phyloP scores from a whole-genome alignment of 2,329 filamentous ascomycete genomes.

The Paecilomyces variotii region DNA sequence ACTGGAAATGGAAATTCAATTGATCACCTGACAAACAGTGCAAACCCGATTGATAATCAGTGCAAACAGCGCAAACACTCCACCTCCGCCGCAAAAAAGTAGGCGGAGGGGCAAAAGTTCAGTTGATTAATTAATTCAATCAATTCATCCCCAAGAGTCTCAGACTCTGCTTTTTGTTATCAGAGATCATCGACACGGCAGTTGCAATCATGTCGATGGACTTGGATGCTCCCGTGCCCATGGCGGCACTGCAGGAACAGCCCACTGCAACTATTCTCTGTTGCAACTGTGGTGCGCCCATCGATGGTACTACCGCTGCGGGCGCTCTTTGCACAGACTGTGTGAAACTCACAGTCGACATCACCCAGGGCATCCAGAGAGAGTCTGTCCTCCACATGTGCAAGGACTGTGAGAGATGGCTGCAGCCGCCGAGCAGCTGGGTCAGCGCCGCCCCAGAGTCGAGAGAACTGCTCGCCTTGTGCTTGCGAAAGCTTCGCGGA shows the following conservation, averaged over 20 bases:
- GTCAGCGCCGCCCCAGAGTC: slow-evolving; percentile 78
- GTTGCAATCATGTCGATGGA: slow-evolving; percentile 48
- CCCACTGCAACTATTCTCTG: slow-evolving; percentile 71
- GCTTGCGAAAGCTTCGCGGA: slow-evolving; percentile 78
- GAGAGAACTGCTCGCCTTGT: slow-evolving; percentile 84
- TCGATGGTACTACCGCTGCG: slow-evolving; percentile 79
- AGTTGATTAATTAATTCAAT: background rate
- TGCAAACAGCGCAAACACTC: slow-evolving; percentile 9
- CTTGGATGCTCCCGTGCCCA: slow-evolving; percentile 47
- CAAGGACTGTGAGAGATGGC: slow-evolving; percentile 89
- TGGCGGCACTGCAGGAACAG: slow-evolving; percentile 33
- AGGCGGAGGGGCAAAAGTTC: slow-evolving; percentile 6
- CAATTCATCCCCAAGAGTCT: background rate
- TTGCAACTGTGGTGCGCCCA: slow-evolving; percentile 93
- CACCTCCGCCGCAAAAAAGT: slow-evolving; percentile 1
- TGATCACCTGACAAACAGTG: slow-evolving; percentile 2
- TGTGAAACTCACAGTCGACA: slow-evolving; percentile 88
- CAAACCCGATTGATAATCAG: slow-evolving; percentile 3
- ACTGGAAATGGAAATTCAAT: background rate
- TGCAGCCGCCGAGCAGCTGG: slow-evolving; percentile 80
- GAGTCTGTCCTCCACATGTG: slow-evolving; percentile 88
- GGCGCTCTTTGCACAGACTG: slow-evolving; percentile 94
- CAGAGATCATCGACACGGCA: background rate
- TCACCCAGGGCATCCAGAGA: slow-evolving; percentile 81
- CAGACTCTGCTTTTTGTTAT: slow-evolving; percentile 2